Conservation (phyloP, 305 asterid species). For the Rubia tinctorum region DNA sequence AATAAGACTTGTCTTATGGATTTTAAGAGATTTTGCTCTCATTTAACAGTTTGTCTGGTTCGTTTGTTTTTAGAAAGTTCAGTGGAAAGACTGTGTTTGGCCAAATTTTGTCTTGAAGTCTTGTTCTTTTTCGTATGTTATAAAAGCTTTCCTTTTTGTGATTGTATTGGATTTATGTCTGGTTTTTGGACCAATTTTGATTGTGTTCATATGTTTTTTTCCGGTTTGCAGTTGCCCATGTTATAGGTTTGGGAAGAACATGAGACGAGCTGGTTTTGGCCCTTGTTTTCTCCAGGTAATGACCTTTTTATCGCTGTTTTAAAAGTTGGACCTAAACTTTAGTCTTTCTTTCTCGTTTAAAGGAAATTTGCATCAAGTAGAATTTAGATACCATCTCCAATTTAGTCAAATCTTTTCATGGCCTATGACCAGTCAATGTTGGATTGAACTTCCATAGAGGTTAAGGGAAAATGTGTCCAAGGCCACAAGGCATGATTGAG, state of each 20-base stretch:
- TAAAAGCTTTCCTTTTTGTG: conserved; percentile 2
- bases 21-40: neutral
- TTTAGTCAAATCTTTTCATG: conserved; percentile 4
- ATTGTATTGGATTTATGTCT: conserved; percentile 4
- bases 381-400: neutral
- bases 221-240: conserved; percentile 81
- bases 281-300: conserved; percentile 83
- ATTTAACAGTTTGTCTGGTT: neutral
- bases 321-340: conserved; percentile 4
- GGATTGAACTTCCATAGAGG: neutral
- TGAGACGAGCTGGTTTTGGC: conserved; percentile 92
- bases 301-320: neutral
- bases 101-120: neutral
- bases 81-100: neutral
- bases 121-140: neutral
- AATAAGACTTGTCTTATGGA: neutral
- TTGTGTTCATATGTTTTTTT: conserved; percentile 19
- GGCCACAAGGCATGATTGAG: no score
- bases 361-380: neutral
- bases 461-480: neutral
- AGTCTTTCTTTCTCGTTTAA: neutral
- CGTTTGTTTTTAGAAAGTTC: neutral
- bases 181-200: conserved; percentile 7
- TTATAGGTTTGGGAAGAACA: conserved; percentile 93
- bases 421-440: neutral